Conservation (phyloP, 768 basidiomycete species). For the Trametes elegans region DNA sequence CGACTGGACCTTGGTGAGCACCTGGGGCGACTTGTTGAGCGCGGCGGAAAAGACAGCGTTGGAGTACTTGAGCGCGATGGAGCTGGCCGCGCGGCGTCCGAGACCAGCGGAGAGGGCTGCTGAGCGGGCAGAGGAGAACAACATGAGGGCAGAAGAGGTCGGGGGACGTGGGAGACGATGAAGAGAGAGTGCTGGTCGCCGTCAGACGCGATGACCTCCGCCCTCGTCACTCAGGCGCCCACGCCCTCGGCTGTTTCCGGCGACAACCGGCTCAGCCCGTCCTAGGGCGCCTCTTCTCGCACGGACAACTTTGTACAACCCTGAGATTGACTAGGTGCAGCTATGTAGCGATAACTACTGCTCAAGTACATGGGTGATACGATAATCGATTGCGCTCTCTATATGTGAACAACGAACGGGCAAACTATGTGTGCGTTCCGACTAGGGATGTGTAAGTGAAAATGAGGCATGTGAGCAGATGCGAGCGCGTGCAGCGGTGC, state of each 20-base stretch:
- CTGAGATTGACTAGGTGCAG: too few species aligned
- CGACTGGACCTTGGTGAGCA: slow-evolving; percentile 80
- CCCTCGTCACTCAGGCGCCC: slow-evolving; percentile 13
- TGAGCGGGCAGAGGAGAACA: slow-evolving; percentile 52
- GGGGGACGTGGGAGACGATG: slow-evolving; percentile 18
- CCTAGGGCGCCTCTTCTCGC: too few species aligned
- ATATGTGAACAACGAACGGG: background rate
- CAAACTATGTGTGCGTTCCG: slow-evolving; percentile 4
- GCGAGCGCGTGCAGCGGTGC: slow-evolving; percentile 6
- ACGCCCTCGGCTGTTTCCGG: slow-evolving; percentile 10
- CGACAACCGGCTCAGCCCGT: background rate
- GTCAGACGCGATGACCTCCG: background rate
- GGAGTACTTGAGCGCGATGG: slow-evolving; percentile 82
- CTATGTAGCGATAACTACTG: background rate
- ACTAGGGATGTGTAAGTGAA: slow-evolving; percentile 6
- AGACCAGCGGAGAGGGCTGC: slow-evolving; percentile 44
- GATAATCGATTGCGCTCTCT: background rate
- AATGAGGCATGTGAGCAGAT: background rate
- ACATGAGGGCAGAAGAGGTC: slow-evolving; percentile 42
- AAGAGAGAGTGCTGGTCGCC: slow-evolving; percentile 11
- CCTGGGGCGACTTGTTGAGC: slow-evolving; percentile 77
- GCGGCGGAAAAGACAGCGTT: slow-evolving; percentile 80
- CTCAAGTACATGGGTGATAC: background rate
- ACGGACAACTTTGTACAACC: background rate
- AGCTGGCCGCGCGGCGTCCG: slow-evolving; percentile 71